Evolutionary conservation across 108 stramenopile genomes (phyloP), one percentile per base, ranked within the genome.

Genomic region (Cyclotella distinguenda): DNA sequence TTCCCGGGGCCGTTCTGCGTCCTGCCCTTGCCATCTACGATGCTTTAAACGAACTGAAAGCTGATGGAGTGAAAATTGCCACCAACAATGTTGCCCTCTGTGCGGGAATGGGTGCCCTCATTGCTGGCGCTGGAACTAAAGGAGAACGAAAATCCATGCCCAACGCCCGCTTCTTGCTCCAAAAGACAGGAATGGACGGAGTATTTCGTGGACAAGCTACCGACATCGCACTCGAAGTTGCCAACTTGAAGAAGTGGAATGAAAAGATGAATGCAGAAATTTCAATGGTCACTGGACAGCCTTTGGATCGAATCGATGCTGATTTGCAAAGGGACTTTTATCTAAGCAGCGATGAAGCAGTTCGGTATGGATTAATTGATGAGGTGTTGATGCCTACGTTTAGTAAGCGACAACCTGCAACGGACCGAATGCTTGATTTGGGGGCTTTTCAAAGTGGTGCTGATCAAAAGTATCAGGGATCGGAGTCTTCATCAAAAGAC

Each of bases 311-410:
- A 26, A 87, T 96, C 60, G 78, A 86, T 34, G 46, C 84, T 27
- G 96, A 98, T 76, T 61, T 96, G 66, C 70, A 79, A 53, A 82
- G 97, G 12, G 96, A 97, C 72, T 98, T 98, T 84, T 98, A 98
- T 74, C 76, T 98, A 38, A 80, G 77, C 26, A 76, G 88, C 18
- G 86, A 94, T 36, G 97, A 98, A 70, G 95, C 94, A 10, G 89
- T 91, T 0, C 84, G 82, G 42, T 94, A 91, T 78, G 91, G 91
- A 50, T 61, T 93, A 61, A 89, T 89, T 69, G 91, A 93, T 80
- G 70, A 82, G 57, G 91, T 93, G 3, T 48, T 90, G 63, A 57
- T 90, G 69, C 91, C 91, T 5, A 54, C 72, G 16, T 80, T 68
- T 12, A 57, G 53, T 4, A 89, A 89, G 64, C 69, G 86, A 45